phyloP scores from a whole-genome alignment of 805 yeast species.

The Starmera caribaea region DNA sequence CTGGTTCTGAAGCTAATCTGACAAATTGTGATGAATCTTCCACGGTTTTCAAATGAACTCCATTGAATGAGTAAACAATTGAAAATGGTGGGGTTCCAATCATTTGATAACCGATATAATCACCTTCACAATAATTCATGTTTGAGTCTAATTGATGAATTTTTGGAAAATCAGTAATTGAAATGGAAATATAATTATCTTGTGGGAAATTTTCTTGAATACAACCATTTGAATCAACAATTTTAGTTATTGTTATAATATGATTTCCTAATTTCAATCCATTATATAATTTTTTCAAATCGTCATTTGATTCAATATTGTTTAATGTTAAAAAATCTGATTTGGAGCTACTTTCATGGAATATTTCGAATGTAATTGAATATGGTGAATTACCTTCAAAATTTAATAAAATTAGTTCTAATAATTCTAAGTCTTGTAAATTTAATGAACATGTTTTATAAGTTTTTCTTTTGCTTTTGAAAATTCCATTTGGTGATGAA shows the following conservation, averaged over 20 bases:
- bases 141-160: slow-evolving; percentile 36
- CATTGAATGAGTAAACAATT: slow-evolving; percentile 67
- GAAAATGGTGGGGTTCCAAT: slow-evolving; percentile 76
- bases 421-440: slow-evolving; percentile 21
- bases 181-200: slow-evolving; percentile 38
- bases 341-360: slow-evolving; percentile 50
- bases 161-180: slow-evolving; percentile 70
- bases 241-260: slow-evolving; percentile 42
- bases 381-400: slow-evolving; percentile 57
- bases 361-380: slow-evolving; percentile 43
- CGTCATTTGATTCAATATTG: slow-evolving; percentile 29
- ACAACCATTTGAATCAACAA: slow-evolving; percentile 70
- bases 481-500: slow-evolving; percentile 50
- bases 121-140: slow-evolving; percentile 82
- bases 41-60: slow-evolving; percentile 44
- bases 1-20: slow-evolving; percentile 75
- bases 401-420: slow-evolving; percentile 46
- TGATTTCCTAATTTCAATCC: slow-evolving; percentile 65
- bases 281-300: slow-evolving; percentile 35
- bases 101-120: slow-evolving; percentile 65
- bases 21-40: slow-evolving; percentile 40
- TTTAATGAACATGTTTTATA: slow-evolving; percentile 41
- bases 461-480: slow-evolving; percentile 35
- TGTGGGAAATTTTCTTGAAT: slow-evolving; percentile 31
- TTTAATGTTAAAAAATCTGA: slow-evolving; percentile 35